Base-by-base conservation (phyloP, 768 basidiomycete genomes). In the Thelephora aurantiotincta region DNA sequence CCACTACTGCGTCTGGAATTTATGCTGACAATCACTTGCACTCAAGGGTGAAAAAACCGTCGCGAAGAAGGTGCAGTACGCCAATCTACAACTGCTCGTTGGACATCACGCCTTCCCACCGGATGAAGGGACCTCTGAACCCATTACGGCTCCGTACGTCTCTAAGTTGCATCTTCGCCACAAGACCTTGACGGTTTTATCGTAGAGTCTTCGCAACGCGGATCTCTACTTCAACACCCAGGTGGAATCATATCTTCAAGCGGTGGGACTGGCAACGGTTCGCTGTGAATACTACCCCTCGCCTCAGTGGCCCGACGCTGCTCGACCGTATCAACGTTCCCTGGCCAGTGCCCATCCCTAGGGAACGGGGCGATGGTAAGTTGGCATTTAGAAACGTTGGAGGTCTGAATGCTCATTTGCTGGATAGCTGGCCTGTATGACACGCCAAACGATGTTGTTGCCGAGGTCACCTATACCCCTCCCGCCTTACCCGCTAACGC, bases 191-290 rank as follows among this genome's bases (percentile, higher is more conserved):
- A 53, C 30, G 22, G 7, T 14, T 41, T 33, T 11, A 36, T 45
- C 50, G 13, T 48, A 91, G 87, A 11, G 81, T 90, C 0, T 91
- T 86, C 62, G 88, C 86, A 2, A 72, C 71, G 48, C 82, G 88
- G 23, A 45, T 89, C 35, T 74, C 75, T 38, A 78, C 74, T 9
- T 71, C 80, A 14, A 58, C 67, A 12, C 76, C 85, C 2, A 63
- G 65, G 43, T 90, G 78, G 77, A 70, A 76, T 50, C 68, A 68
- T 3, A 63, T 65, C 48, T 61, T 67, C 36, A 70, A 71, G 52
- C 71, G 74, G 22, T 89, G 70, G 58, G 68, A 78, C 19, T 91
- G 88, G 88, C 71, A 74, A 38, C 78, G 88, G 46, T 75, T 77
- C 51, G 84, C 82, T 5, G 71, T 74, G 1, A 73, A 69, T 43